Evolutionary conservation across 306 rosid species (phyloP), one percentile per base, ranked within the genome.

Genomic region (Casuarina glauca): DNA sequence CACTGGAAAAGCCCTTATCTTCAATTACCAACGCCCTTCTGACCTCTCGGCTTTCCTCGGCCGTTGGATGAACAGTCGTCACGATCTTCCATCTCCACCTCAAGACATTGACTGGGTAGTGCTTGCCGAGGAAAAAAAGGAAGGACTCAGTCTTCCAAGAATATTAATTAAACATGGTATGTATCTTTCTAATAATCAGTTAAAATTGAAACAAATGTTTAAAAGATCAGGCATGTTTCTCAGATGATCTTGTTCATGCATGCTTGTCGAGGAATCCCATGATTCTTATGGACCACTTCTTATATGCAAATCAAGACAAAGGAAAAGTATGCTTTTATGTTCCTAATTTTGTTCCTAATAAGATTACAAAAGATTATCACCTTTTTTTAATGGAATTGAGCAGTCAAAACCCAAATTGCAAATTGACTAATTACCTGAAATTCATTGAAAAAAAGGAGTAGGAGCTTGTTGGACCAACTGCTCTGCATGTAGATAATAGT

Each of bases 381-480:
- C 9, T 45, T 46, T 10, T 46, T 46, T 46, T 46, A 5, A 5
- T 16, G 57, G 49, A 45, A 26, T 26, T 26, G 32, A 26, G 32
- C 32, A 26, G 32, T 26, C 32, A 26, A 26, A 26, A 26, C 32
- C 57, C 57, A 17, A 52, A 52, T 52, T 6, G 9, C 0, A n/a
- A 62, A 9, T 8, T 36, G 16, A 35, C 1, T 0, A 5, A 11
- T 4, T 6, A 1, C 42, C 35, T 38, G 3, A 0, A 62, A 62
- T 5, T 1, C 43, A 61, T 35, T 62, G 36, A 26, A 62, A 62
- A 5, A 32, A 32, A 62, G 69, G 44, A 62, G 35, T 36, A 62
- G 69, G 69, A 36, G 69, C 69, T 12, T 62, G 43, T 62, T 62
- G 43, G 43, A 62, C 44, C 44, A 62, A 62, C 68, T 8, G 44